Conservation (phyloP, 306 rosid species). For the Bauhinia variegata region DNA sequence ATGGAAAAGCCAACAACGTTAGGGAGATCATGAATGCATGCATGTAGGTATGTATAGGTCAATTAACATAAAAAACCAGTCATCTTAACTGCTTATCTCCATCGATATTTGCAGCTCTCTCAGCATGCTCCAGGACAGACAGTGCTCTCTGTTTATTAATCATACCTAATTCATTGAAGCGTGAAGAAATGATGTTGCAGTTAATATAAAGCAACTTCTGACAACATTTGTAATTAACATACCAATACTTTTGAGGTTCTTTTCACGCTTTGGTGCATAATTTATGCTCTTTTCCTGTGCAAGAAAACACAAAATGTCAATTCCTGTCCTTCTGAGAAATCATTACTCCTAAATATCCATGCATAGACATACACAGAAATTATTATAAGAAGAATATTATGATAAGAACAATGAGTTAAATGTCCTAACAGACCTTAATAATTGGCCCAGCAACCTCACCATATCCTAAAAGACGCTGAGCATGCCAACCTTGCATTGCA, state of each 20-base stretch:
- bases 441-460: constrained; percentile 81
- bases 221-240: constrained; percentile 32
- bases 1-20: constrained; percentile 27
- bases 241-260: constrained; percentile 80
- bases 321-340: background rate
- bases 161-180: constrained; percentile 53
- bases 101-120: constrained; percentile 53
- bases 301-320: constrained; percentile 29
- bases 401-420: constrained; percentile 15
- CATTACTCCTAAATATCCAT: constrained; percentile 12
- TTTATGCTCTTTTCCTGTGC: constrained; percentile 72
- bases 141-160: constrained; percentile 66
- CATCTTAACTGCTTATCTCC: constrained; percentile 80
- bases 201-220: constrained; percentile 24
- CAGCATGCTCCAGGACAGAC: constrained; percentile 53
- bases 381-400: background rate
- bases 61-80: constrained; percentile 27
- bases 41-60: constrained; percentile 9
- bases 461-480: constrained; percentile 78
- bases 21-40: constrained; percentile 9
- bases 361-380: background rate
- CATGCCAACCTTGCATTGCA: constrained; percentile 96
- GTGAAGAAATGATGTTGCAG: constrained; percentile 34
- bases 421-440: constrained; percentile 68
- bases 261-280: constrained; percentile 73